These are phyloP conservation scores for Fusarium oxysporum DNA, from an alignment of 2,329 filamentous ascomycete species.

Conservation along the genomic window DNA sequence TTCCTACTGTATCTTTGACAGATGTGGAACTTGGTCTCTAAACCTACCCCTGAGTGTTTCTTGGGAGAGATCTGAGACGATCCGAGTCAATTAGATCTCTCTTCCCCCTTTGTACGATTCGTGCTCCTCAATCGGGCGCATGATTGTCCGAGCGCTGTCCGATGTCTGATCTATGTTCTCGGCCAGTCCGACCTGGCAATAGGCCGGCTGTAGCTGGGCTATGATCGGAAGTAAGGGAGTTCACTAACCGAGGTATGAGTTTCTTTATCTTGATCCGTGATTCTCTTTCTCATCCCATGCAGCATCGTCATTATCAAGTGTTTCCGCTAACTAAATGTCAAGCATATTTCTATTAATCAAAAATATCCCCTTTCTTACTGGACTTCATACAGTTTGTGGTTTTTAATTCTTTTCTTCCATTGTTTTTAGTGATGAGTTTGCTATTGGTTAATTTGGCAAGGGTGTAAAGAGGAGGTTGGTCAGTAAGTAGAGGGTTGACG, in stretches of 20 bases:
- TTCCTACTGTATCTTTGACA: not conserved
- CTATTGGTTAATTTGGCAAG: not conserved
- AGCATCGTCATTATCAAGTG: not conserved
- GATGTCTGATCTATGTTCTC: not conserved
- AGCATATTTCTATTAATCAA: not conserved
- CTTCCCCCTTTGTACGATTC: not conserved
- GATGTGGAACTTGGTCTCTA: not conserved
- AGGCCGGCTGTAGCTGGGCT: not conserved
- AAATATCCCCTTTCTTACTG: no score
- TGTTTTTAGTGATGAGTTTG: not conserved
- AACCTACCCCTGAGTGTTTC: not conserved
- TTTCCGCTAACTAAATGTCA: accelerated
- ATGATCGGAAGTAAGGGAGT: no score
- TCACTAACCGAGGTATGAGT: no score
- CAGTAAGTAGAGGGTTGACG: accelerated
- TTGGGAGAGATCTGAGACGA: accelerated
- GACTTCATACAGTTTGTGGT: no score
- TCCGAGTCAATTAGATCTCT: not conserved
- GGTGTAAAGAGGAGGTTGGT: not conserved
- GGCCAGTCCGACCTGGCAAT: not conserved
- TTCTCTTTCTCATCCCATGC: no score
- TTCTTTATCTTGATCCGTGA: no score
- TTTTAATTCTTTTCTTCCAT: no score
- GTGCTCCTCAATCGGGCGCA: not conserved
- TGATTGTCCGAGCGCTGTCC: not conserved